Conservation (phyloP, 2,329 filamentous ascomycete species). For the Colletotrichum sp. region DNA sequence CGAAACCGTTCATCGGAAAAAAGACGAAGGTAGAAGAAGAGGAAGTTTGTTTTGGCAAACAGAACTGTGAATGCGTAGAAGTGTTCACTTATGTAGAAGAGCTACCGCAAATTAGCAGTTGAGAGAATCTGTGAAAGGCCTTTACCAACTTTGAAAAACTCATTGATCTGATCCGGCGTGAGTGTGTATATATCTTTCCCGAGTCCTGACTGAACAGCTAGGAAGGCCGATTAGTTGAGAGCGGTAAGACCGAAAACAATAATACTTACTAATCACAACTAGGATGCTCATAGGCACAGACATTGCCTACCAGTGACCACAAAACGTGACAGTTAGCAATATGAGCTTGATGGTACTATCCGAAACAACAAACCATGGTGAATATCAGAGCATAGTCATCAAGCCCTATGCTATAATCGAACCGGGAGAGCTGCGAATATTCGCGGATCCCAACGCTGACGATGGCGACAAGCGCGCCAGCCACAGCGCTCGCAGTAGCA, state of each 20-base stretch:
- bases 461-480: background rate
- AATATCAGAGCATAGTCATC: constrained; percentile 11
- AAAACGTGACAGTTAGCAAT: background rate
- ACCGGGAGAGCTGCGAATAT: background rate
- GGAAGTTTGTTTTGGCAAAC: constrained; percentile 51
- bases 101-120: constrained; percentile 8
- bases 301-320: background rate
- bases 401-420: background rate
- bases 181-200: constrained; percentile 53
- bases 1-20: constrained; percentile 43
- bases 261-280: background rate
- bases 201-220: constrained; percentile 37
- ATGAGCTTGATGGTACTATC: background rate
- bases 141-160: constrained; percentile 27
- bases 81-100: constrained; percentile 41
- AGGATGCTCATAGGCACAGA: constrained; percentile 7
- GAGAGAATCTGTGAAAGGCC: background rate
- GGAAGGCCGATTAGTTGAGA: background rate
- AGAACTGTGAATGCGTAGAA: constrained; percentile 47
- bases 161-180: constrained; percentile 40
- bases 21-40: constrained; percentile 57
- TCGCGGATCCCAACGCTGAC: background rate
- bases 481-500: constrained; percentile 1
- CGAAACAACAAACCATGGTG: background rate
- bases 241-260: background rate